A percentile compares a stretch with the other conserved stretches of the same genome.
Evolutionary conservation across 805 yeast species (phyloP).

Genomic region (Cyberlindnera xylosilytica): DNA sequence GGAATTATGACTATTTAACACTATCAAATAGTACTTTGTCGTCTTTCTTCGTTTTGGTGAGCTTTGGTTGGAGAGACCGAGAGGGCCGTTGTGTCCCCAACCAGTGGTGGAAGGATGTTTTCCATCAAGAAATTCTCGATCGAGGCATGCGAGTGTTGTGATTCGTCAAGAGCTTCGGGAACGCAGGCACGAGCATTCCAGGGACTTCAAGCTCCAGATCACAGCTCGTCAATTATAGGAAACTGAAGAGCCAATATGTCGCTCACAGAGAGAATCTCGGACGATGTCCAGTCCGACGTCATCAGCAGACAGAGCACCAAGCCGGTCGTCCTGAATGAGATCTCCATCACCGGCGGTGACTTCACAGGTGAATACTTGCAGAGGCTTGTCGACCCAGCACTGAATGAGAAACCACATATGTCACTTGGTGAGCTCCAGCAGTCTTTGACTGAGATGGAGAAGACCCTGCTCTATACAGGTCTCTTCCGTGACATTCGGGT

Average conservation of each 20-base stretch:
- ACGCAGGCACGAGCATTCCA: too few relatives aligned
- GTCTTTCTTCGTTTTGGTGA: too few relatives aligned
- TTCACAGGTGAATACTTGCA: slow-evolving; percentile 44
- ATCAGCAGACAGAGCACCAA: slow-evolving; percentile 20
- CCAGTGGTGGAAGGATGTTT: neutral
- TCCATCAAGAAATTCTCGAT: neutral
- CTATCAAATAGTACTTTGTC: too few relatives aligned
- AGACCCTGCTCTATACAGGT: slow-evolving; percentile 40
- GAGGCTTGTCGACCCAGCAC: slow-evolving; percentile 43
- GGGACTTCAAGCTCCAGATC: too few relatives aligned
- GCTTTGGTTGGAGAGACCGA: too few relatives aligned
- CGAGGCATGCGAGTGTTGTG: too few relatives aligned
- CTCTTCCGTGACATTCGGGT: slow-evolving; percentile 41
- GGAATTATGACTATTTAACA: too few relatives aligned
- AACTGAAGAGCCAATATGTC: slow-evolving; percentile 4
- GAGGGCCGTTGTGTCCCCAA: too few relatives aligned
- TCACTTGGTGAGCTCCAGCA: slow-evolving; percentile 41
- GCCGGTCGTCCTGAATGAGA: slow-evolving; percentile 19
- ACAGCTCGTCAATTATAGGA: too few relatives aligned
- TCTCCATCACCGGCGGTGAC: slow-evolving; percentile 25
- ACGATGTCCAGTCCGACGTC: slow-evolving; percentile 6
- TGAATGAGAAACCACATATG: slow-evolving; percentile 26
- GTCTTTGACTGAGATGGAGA: slow-evolving; percentile 31
- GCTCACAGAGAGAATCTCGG: neutral
- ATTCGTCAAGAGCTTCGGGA: too few relatives aligned